Base-by-base conservation (phyloP, 2,329 filamentous ascomycete genomes). In the Alternaria atra region DNA sequence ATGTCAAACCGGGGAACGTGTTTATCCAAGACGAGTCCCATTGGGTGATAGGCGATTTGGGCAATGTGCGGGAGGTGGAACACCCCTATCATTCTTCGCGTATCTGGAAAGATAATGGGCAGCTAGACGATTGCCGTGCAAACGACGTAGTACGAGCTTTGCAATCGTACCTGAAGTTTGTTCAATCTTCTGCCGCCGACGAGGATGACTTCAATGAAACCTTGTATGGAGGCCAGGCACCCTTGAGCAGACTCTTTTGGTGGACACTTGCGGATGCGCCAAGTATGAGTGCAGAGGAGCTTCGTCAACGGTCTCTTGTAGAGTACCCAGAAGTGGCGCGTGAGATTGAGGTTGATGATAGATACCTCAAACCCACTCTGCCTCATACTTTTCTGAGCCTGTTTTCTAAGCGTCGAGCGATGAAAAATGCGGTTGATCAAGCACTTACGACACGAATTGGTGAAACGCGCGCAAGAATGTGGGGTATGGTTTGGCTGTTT, bases 1-100 rank as follows among this genome's bases (percentile, higher is more conserved):
- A 80, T 42, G 61, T 80, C 44, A 79, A 80, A 58, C 71, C 73
- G 0, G 63, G 64, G 51, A 80, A 80, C 42, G 68, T 80, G 34
- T 77, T 78, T 32, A 55, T 76, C 7, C 39, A 62, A 47, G 60
- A 66, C 9, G 34, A 61, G 5, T 50, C 58, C 3, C 55, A 70
- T 25, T 79, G 74, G 75, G 53, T 77, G 7, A 59, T 79, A 2
- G 77, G 73, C 32, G 78, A 80, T 50, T 65, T 80, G 6, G 77
- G 78, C 2, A 79, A 77, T 25, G 62, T 78, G 7, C 70, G 77
- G 13, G 60, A 78, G 5, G 6, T 70, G 0, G 34, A 59, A 2
- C 77, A 79, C 52, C 69, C 73, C 5, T 78, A 71, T 37, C 70
- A 74, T 40, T 58, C 61, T 0, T 70, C 72, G 0, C 56, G 61